A percentile compares a stretch with the other conserved stretches of the same genome.
Evolutionary conservation across 768 basidiomycete genomes (phyloP).

Genomic region (Lentinula raphanica): DNA sequence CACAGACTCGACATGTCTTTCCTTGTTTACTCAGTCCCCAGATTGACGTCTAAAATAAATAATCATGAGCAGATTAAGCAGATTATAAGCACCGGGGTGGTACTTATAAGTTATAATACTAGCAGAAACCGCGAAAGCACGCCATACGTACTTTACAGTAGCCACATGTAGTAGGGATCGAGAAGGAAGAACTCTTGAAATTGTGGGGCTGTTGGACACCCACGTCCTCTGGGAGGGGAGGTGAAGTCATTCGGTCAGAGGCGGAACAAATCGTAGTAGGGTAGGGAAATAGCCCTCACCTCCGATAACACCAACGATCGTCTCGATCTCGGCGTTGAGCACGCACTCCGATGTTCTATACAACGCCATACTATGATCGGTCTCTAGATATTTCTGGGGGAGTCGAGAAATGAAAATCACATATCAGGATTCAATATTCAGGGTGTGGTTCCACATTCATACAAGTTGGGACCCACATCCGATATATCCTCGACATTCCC

Average conservation of each 20-base stretch:
- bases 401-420: no score
- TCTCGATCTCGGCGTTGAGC: constrained; percentile 60
- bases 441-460: background rate
- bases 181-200: constrained; percentile 84
- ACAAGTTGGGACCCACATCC: constrained; percentile 43
- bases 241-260: background rate
- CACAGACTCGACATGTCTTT: constrained; percentile 76
- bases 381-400: constrained; percentile 62
- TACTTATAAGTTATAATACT: no score
- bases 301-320: constrained; percentile 55
- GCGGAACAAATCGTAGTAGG: background rate
- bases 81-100: constrained; percentile 7
- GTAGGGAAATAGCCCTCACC: constrained; percentile 44
- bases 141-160: constrained; percentile 86
- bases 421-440: background rate
- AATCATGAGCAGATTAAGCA: no score
- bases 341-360: constrained; percentile 52
- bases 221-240: constrained; percentile 58
- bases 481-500: constrained; percentile 55
- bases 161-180: constrained; percentile 76
- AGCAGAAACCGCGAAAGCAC: no score
- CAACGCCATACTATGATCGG: constrained; percentile 51
- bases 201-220: constrained; percentile 66
- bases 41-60: constrained; percentile 58
- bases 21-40: constrained; percentile 88